These are phyloP conservation scores for Neurospora sp. DNA, from an alignment of 495 filamentous ascomycete species.

Conservation along the genomic window DNA sequence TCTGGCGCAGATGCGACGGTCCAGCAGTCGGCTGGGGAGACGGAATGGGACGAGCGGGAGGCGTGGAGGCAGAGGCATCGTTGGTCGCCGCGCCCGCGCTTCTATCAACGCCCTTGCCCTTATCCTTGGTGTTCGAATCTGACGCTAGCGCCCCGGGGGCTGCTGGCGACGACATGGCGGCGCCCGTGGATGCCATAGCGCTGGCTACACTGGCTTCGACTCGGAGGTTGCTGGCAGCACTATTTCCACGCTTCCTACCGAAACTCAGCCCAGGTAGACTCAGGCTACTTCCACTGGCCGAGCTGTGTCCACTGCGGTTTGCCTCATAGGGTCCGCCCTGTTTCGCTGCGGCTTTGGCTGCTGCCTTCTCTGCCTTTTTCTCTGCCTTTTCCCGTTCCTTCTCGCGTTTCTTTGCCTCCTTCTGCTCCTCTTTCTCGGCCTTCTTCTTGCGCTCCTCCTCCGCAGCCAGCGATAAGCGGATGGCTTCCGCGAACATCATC, in stretches of 20 bases:
- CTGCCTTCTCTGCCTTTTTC: slow-evolving; percentile 74
- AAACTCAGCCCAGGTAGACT: slow-evolving; percentile 35
- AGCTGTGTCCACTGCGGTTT: slow-evolving; percentile 28
- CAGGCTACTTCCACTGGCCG: slow-evolving; percentile 42
- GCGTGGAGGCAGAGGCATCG: slow-evolving; percentile 4
- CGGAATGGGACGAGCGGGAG: slow-evolving; percentile 26
- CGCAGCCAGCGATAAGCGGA: slow-evolving; percentile 73
- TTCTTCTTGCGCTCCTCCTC: slow-evolving; percentile 82
- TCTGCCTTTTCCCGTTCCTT: slow-evolving; percentile 70
- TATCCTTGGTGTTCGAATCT: slow-evolving; percentile 36
- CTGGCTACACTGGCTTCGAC: slow-evolving; percentile 31
- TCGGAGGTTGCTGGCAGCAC: slow-evolving; percentile 39
- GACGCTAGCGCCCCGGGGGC: slow-evolving; percentile 8
- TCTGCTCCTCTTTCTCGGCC: slow-evolving; percentile 66
- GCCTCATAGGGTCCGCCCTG: slow-evolving; percentile 36
- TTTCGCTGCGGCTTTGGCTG: slow-evolving; percentile 54
- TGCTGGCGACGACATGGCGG: slow-evolving; percentile 15
- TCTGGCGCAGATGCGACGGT: slow-evolving; percentile 63
- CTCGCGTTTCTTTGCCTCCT: slow-evolving; percentile 67
- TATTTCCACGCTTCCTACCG: slow-evolving; percentile 44
- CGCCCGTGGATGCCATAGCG: slow-evolving; percentile 13
- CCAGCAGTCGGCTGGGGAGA: slow-evolving; percentile 33
- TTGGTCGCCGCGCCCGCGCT: slow-evolving; percentile 6
- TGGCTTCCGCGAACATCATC: slow-evolving; percentile 97
- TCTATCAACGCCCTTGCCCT: slow-evolving; percentile 78